phyloP scores from a whole-genome alignment of 2,329 filamentous ascomycete genomes.

The Penicillium aurantiogriseum region DNA sequence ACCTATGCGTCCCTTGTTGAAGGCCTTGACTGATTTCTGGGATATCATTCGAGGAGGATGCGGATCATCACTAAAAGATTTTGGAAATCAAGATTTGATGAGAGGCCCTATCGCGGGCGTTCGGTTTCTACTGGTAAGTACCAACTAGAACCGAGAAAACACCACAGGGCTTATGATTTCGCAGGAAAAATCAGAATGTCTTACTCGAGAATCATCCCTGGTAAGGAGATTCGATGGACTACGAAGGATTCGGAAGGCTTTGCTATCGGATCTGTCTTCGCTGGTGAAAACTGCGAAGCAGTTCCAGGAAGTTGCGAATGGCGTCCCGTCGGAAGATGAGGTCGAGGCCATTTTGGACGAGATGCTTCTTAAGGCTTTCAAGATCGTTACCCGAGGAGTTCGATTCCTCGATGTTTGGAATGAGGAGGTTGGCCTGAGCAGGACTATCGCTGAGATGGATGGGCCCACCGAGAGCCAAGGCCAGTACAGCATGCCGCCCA shows the following conservation, averaged over 20 bases:
- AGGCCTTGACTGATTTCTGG: conserved; percentile 88
- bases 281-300: conserved; percentile 86
- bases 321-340: conserved; percentile 41
- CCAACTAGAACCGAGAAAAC: background rate
- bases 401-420: conserved; percentile 85
- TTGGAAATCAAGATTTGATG: conserved; percentile 90
- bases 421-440: conserved; percentile 50
- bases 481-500: conserved; percentile 35
- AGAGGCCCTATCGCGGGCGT: conserved; percentile 92
- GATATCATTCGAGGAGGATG: conserved; percentile 78
- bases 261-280: conserved; percentile 84
- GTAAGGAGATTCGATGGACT: conserved; percentile 74
- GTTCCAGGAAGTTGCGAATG: conserved; percentile 70
- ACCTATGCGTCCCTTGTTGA: conserved; percentile 79
- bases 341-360: conserved; percentile 71
- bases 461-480: conserved; percentile 17
- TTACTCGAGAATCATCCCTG: conserved; percentile 75
- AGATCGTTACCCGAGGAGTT: conserved; percentile 86
- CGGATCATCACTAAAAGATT: conserved; percentile 72
- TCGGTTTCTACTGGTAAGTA: conserved; percentile 77
- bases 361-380: conserved; percentile 90
- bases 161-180: conserved; percentile 22
- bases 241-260: conserved; percentile 76
- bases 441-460: conserved; percentile 42
- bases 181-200: conserved; percentile 82